These are phyloP conservation scores for Wickerhamiella qilinensis DNA, from an alignment of 805 yeast genomes.

Conservation along the genomic window DNA sequence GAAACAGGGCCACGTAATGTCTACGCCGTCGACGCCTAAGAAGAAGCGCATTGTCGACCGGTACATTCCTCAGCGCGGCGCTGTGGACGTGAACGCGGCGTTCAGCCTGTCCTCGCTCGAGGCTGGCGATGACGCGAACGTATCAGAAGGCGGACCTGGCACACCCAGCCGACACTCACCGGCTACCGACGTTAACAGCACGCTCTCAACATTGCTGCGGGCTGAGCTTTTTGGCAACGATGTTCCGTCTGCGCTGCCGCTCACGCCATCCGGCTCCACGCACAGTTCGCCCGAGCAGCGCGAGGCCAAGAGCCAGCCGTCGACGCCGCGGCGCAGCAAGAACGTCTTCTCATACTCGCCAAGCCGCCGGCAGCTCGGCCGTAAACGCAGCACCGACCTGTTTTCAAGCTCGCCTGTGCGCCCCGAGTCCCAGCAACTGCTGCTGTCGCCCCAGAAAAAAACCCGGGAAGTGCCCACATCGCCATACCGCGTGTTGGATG, in stretches of 20 bases:
- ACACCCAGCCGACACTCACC: slow-evolving; percentile 27
- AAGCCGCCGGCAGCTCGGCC: slow-evolving; percentile 25
- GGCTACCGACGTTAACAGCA: slow-evolving; percentile 53
- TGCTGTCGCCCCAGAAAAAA: slow-evolving; percentile 69
- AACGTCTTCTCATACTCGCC: slow-evolving; percentile 10
- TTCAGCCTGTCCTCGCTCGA: slow-evolving; percentile 30
- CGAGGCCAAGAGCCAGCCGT: slow-evolving; percentile 10
- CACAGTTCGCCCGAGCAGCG: slow-evolving; percentile 4
- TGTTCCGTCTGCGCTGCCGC: slow-evolving; percentile 29
- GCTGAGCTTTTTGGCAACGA: slow-evolving; percentile 87
- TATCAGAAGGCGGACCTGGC: background rate
- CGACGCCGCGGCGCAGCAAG: slow-evolving; percentile 11
- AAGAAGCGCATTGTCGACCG: slow-evolving; percentile 33
- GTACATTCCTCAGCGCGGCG: slow-evolving; percentile 75
- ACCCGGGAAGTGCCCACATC: slow-evolving; percentile 66
- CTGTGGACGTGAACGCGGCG: slow-evolving; percentile 78
- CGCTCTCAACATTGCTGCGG: slow-evolving; percentile 71
- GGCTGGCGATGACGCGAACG: background rate
- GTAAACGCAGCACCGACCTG: slow-evolving; percentile 28
- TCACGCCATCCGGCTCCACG: background rate
- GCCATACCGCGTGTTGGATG: slow-evolving; percentile 87
- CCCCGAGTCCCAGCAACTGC: slow-evolving; percentile 64
- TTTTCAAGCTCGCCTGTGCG: slow-evolving; percentile 27
- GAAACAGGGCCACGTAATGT: too few species aligned
- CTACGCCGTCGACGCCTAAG: slow-evolving; percentile 13